Conservation (phyloP, 1,139 yeast genomes). For the Pichia sp. region DNA sequence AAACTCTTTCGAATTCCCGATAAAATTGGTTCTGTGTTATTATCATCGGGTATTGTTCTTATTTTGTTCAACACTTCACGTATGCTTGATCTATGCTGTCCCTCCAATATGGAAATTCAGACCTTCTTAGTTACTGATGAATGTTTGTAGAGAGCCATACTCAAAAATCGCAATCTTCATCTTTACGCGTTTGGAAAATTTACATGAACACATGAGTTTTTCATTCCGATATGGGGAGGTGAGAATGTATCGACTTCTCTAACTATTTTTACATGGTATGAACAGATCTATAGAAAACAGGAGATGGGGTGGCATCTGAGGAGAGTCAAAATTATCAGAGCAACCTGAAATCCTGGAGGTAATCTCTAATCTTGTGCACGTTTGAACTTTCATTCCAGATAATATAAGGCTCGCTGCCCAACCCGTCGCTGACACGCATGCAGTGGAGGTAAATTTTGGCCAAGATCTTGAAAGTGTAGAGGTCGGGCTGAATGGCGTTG, state of each 20-base stretch:
- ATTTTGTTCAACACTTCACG: too few species aligned
- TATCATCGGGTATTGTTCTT: slow-evolving; percentile 43
- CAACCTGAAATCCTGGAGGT: slow-evolving; percentile 17
- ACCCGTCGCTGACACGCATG: slow-evolving; percentile 24
- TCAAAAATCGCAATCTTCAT: not conserved
- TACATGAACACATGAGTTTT: not conserved
- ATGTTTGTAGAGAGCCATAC: not conserved
- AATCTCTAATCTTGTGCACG: slow-evolving; percentile 24
- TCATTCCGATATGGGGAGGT: not conserved
- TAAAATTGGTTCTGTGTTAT: slow-evolving; percentile 59
- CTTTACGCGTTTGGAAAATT: slow-evolving; percentile 1
- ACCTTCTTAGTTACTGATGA: not conserved
- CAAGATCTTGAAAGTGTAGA: slow-evolving; percentile 28
- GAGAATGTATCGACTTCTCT: too few species aligned
- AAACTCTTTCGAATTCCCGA: slow-evolving; percentile 55
- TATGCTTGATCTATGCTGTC: not conserved
- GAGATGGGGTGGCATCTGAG: not conserved
- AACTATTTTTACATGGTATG: not conserved
- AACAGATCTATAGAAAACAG: not conserved
- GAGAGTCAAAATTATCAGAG: slow-evolving; percentile 1
- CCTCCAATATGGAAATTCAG: not conserved
- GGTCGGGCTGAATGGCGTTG: slow-evolving; percentile 32
- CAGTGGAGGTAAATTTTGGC: slow-evolving; percentile 29
- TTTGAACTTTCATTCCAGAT: slow-evolving; percentile 28
- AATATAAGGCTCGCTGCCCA: slow-evolving; percentile 24